Evolutionary conservation across 352 stramenopile genomes (phyloP).

Genomic region (Phytopythium delawarense): DNA sequence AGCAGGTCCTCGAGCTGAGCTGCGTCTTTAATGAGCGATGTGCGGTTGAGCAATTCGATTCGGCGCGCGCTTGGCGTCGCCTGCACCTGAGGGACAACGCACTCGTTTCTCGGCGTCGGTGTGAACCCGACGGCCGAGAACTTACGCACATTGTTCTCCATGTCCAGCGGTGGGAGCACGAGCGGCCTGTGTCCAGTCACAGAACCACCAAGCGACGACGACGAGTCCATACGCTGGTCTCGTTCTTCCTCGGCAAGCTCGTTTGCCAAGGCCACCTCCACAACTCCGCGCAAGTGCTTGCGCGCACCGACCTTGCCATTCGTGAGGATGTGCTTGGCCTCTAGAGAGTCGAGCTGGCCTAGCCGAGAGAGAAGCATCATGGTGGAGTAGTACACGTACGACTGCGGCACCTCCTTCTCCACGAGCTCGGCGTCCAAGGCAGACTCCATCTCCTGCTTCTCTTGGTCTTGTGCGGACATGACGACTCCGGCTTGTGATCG

Average conservation of each 20-base stretch:
- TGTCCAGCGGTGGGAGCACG: background rate
- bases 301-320: slow-evolving; percentile 34
- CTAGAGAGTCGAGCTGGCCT: slow-evolving; percentile 34
- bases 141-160: slow-evolving; percentile 4
- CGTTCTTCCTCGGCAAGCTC: background rate
- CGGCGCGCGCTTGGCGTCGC: background rate
- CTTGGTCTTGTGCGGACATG: background rate
- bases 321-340: slow-evolving; percentile 44
- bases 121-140: background rate
- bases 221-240: background rate
- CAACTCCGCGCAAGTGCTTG: slow-evolving; percentile 13
- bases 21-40: background rate
- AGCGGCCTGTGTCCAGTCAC: background rate
- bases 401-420: slow-evolving; percentile 39
- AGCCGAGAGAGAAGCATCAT: slow-evolving; percentile 50
- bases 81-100: background rate
- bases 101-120: background rate
- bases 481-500: background rate
- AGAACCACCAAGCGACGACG: background rate
- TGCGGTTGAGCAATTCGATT: slow-evolving; percentile 2
- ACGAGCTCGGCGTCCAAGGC: slow-evolving; percentile 16
- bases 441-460: background rate
- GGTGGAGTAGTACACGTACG: slow-evolving; percentile 43
- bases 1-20: background rate
- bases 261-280: background rate